Percentiles rank a stretch among this genome's conserved stretches.
phyloP scores from a whole-genome alignment of 768 basidiomycete genomes.

The Chalciporus piperatus region DNA sequence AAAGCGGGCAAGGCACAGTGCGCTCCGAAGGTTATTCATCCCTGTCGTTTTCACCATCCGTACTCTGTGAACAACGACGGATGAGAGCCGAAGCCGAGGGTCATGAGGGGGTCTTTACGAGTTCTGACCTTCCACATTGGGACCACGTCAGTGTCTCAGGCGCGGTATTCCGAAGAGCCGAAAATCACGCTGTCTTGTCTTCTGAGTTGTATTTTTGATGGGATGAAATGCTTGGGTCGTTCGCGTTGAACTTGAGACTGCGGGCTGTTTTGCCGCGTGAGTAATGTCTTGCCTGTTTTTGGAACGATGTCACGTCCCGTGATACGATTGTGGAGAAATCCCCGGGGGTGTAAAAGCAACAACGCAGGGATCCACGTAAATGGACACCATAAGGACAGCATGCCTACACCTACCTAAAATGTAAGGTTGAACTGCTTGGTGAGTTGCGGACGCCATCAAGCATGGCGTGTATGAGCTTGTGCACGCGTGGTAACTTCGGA shows the following conservation, averaged over 20 bases:
- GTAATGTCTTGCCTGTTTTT: not conserved
- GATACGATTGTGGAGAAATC: not conserved
- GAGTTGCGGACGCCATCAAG: not conserved
- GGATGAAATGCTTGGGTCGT: not conserved
- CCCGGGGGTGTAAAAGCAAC: too few species aligned
- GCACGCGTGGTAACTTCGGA: constrained; percentile 9
- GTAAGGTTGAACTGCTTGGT: not conserved
- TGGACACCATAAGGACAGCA: not conserved
- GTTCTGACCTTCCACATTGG: too few species aligned
- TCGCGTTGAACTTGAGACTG: not conserved
- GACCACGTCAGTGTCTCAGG: not conserved
- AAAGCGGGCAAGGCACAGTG: not conserved
- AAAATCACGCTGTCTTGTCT: not conserved
- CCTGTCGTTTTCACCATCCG: not conserved
- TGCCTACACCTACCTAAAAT: too few species aligned
- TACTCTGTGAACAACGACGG: not conserved
- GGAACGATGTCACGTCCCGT: not conserved
- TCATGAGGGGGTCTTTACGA: too few species aligned
- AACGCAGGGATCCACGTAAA: constrained; percentile 3
- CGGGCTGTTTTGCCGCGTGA: not conserved
- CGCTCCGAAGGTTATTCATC: not conserved
- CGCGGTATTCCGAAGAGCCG: not conserved
- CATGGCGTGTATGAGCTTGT: not conserved
- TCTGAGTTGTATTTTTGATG: not conserved
- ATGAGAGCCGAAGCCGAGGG: too few species aligned